Percentiles rank a stretch among this genome's conserved stretches.
phyloP scores from a whole-genome alignment of 306 rosid species.

The Vigna trinervia region DNA sequence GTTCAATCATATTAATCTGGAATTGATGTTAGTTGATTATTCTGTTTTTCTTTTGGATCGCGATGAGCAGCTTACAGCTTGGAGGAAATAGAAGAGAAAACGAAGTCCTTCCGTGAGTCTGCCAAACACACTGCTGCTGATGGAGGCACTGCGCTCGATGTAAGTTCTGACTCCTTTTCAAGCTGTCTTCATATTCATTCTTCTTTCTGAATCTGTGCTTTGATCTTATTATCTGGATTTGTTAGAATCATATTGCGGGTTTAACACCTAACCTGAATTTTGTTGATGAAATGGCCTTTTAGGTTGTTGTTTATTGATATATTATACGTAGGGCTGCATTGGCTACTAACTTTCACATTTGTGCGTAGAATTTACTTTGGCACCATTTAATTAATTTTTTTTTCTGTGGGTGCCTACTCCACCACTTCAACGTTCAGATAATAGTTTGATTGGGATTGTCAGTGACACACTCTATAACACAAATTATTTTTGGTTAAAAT shows the following conservation, averaged over 20 bases:
- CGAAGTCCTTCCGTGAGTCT: conserved; percentile 64
- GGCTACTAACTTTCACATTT: conserved; percentile 6
- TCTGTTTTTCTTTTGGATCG: conserved; percentile 19
- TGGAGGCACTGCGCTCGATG: conserved; percentile 67
- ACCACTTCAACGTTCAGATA: too few relatives aligned
- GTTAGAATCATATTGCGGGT: background rate
- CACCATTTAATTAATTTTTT: too few relatives aligned
- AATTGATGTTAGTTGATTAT: background rate
- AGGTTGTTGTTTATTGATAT: conserved; percentile 9
- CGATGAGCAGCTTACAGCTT: conserved; percentile 64
- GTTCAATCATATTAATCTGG: background rate
- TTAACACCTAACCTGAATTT: background rate
- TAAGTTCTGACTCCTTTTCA: conserved; percentile 43
- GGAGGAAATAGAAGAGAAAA: conserved; percentile 72
- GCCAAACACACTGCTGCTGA: conserved; percentile 48
- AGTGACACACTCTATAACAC: too few relatives aligned
- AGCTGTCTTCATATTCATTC: conserved; percentile 28
- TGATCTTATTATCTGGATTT: conserved; percentile 1
- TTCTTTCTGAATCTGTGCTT: background rate
- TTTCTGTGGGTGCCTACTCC: background rate
- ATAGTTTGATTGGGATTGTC: background rate
- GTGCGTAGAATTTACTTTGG: background rate
- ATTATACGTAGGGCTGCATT: conserved; percentile 1
- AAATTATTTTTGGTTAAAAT: too few relatives aligned
- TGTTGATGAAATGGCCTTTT: background rate